Base-by-base conservation (phyloP, 1,284 basidiomycete genomes). In the Flammula alnicola region DNA sequence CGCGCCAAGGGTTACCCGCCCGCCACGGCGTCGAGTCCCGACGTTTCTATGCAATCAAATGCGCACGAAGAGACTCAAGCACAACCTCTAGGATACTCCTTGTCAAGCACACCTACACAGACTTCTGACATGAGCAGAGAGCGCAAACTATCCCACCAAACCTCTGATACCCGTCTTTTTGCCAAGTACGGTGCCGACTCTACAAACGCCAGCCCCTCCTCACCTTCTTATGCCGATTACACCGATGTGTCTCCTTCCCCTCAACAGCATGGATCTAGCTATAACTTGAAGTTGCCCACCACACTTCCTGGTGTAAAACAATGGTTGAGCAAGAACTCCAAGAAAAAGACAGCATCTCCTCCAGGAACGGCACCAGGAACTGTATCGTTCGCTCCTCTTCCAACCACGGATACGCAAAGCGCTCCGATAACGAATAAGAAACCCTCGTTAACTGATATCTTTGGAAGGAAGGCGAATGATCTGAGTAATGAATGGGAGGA, bases 221-320 rank as follows among this genome's bases (percentile, higher is more conserved):
- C 80, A 3, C 68, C 76, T 2, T 71, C 78, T 31, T 73, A 78
- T 44, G 64, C 66, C 27, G 83, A 84, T 45, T 78, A 81, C 58
- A 70, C 79, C 61, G 72, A 67, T 43, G 62, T 75, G n/a, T 65
- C 64, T 11, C 64, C 73, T 20, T 69, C 43, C 62, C 71, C 50
- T 67, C 68, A 69, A 31, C 74, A 66, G 44, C 71, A 68, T 49
- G 63, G 67, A 23, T 64, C 64, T 19, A 60, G 65, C 9, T 58
- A 75, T 40, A 66, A 63, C 29, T 49, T 63, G 51, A 87, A 85
- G 62, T 71, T 91, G 45, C 88, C 88, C 0, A 87, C 79, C 64
- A 88, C 80, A 12, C 74, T 86, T 11, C 83, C 87, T 44, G 88
- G 82, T 19, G 86, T 91, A 23, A 86, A 82, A 66, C 86, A 86